These are phyloP conservation scores for Puccinia polysora DNA, from an alignment of 1,284 basidiomycete genomes.

Conservation along the genomic window DNA sequence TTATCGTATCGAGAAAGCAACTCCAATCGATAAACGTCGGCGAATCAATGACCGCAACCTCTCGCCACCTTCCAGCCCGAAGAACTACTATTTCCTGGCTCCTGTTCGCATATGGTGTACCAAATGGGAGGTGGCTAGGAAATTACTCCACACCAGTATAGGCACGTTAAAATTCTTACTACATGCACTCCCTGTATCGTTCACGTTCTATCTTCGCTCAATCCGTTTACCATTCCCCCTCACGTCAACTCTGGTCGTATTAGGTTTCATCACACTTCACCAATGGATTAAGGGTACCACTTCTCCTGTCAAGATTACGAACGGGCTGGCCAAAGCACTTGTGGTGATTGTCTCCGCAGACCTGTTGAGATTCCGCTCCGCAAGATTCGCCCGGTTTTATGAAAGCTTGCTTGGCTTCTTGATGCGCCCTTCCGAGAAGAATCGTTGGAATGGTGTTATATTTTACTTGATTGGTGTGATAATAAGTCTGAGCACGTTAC, in stretches of 20 bases:
- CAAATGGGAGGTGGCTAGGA: conserved; percentile 35
- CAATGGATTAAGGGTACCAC: conserved; percentile 5
- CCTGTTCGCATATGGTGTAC: conserved; percentile 13
- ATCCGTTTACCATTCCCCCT: too few relatives aligned
- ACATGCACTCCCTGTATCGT: not conserved
- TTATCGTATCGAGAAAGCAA: too few relatives aligned
- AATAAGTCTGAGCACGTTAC: conserved; percentile 24
- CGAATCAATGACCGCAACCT: too few relatives aligned
- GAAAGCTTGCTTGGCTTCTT: conserved; percentile 21
- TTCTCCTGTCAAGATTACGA: conserved; percentile 3
- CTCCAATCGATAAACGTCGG: too few relatives aligned
- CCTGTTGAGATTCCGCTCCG: conserved; percentile 14
- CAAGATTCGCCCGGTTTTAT: conserved; percentile 19
- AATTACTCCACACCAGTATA: conserved; percentile 38
- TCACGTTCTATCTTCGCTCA: not conserved
- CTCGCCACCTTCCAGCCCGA: too few relatives aligned
- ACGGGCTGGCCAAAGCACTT: not conserved
- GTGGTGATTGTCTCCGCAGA: conserved; percentile 14
- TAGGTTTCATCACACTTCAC: conserved; percentile 36
- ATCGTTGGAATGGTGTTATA: conserved; percentile 37
- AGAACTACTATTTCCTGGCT: too few relatives aligned
- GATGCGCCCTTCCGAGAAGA: conserved; percentile 32
- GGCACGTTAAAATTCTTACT: not conserved
- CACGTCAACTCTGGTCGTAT: not conserved
- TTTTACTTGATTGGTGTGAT: conserved; percentile 40